Percentiles rank a stretch among this genome's conserved stretches.
These are phyloP conservation scores for Fusarium austroafricanum DNA, from an alignment of 2,329 filamentous ascomycete genomes.

Conservation along the genomic window DNA sequence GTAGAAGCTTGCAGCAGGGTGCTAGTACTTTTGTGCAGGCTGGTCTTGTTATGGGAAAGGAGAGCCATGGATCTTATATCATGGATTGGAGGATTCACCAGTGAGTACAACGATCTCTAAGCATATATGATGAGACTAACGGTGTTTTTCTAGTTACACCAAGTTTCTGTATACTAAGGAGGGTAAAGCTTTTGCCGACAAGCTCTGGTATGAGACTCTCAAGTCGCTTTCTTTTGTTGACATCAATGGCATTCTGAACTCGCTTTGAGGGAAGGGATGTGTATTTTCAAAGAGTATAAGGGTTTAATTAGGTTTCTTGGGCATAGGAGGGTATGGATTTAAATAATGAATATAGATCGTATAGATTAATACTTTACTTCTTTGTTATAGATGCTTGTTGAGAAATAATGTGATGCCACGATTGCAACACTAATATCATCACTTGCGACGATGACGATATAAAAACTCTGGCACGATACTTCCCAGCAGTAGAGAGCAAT, in stretches of 20 bases:
- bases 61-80: conserved; percentile 42
- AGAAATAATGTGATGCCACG: no score
- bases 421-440: no score
- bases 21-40: conserved; percentile 40
- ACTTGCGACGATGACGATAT: no score
- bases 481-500: rapidly evolving
- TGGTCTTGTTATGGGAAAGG: conserved; percentile 36
- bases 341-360: background rate
- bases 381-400: background rate
- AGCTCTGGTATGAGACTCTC: conserved; percentile 55
- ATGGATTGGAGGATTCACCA: conserved; percentile 43
- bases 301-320: rapidly evolving
- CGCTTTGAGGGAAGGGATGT: conserved; percentile 1
- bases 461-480: no score
- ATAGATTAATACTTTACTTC: background rate
- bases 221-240: conserved; percentile 50
- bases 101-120: conserved; percentile 23
- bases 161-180: conserved; percentile 50
- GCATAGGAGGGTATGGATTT: no score
- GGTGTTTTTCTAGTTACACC: conserved; percentile 44
- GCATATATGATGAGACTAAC: conserved; percentile 8
- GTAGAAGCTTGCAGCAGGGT: conserved; percentile 27
- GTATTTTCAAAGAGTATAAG: rapidly evolving
- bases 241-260: conserved; percentile 30
- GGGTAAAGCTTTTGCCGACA: conserved; percentile 50